phyloP scores from a whole-genome alignment of 495 filamentous ascomycete genomes.

The Paragyromitra xinjiangensis region DNA sequence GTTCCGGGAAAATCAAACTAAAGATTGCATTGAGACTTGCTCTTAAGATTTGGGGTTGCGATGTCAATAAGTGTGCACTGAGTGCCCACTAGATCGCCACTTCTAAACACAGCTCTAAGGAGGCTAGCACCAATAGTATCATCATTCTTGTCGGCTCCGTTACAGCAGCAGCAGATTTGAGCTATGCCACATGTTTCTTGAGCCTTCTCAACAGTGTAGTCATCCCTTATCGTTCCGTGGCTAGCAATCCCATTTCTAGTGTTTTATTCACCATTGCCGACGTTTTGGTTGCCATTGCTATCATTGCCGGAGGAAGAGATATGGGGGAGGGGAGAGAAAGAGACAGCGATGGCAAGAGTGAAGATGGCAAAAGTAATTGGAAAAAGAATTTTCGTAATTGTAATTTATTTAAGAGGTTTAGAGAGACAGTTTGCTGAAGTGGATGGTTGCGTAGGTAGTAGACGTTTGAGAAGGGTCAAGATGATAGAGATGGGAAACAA shows the following conservation, averaged over 20 bases:
- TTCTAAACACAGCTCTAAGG: slow-evolving; percentile 15
- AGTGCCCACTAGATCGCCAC: slow-evolving; percentile 8
- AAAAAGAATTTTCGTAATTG: not conserved
- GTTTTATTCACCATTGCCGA: slow-evolving; percentile 30
- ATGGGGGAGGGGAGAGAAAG: not conserved
- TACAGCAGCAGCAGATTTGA: slow-evolving; percentile 27
- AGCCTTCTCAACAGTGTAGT: slow-evolving; percentile 26
- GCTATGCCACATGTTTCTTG: slow-evolving; percentile 10
- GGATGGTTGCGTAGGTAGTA: not conserved
- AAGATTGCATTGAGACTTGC: not conserved
- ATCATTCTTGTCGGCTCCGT: slow-evolving; percentile 4
- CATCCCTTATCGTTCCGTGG: slow-evolving; percentile 7
- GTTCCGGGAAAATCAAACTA: no score
- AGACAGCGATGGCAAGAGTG: not conserved
- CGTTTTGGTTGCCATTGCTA: slow-evolving; percentile 15
- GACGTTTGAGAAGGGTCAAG: not conserved
- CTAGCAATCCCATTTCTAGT: not conserved
- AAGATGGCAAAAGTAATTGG: not conserved
- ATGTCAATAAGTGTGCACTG: slow-evolving; percentile 12
- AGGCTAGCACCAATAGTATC: slow-evolving; percentile 23
- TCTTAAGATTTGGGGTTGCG: not conserved
- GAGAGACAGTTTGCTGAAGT: not conserved
- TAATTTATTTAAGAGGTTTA: not conserved
- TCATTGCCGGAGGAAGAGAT: slow-evolving; percentile 1
- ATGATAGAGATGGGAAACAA: slow-evolving; percentile 2